Conservation (phyloP, 192 early-diverging fungal genomes). For the Backusella psychrophila region DNA sequence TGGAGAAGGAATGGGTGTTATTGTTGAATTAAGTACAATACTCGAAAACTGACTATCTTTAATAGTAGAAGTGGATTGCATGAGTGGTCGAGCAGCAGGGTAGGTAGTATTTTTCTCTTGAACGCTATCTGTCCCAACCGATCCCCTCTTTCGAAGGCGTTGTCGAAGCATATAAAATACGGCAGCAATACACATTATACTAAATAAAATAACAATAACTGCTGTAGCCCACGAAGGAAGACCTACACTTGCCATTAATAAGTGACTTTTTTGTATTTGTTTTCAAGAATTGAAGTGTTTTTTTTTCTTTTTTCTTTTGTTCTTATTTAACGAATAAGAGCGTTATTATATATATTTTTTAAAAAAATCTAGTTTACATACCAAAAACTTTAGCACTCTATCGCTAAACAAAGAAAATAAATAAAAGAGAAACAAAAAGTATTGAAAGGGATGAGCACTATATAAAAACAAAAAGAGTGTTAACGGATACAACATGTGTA, state of each 20-base stretch:
- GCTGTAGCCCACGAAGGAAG: neutral
- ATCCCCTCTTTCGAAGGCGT: neutral
- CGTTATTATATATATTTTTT: neutral
- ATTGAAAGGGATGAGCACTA: neutral
- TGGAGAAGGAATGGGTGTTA: neutral
- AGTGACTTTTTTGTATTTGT: neutral
- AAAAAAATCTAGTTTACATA: neutral
- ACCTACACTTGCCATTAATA: neutral
- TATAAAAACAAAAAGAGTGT: conserved; percentile 1
- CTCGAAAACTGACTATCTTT: conserved; percentile 2
- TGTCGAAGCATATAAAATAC: conserved; percentile 10
- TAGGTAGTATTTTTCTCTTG: neutral
- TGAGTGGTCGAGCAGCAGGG: conserved; percentile 4
- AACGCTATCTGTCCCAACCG: neutral
- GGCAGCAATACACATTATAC: neutral
- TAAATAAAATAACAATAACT: neutral
- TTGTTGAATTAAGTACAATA: neutral
- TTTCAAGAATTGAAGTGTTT: neutral
- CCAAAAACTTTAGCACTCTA: neutral
- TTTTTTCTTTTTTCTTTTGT: neutral
- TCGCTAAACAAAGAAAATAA: neutral
- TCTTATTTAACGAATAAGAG: neutral
- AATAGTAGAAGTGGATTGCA: conserved; percentile 1
- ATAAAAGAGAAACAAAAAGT: neutral
- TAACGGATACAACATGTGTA: neutral